A percentile compares a stretch with the other conserved stretches of the same genome.
phyloP scores from a whole-genome alignment of 768 basidiomycete genomes.

The Glaciozyma martinii region DNA sequence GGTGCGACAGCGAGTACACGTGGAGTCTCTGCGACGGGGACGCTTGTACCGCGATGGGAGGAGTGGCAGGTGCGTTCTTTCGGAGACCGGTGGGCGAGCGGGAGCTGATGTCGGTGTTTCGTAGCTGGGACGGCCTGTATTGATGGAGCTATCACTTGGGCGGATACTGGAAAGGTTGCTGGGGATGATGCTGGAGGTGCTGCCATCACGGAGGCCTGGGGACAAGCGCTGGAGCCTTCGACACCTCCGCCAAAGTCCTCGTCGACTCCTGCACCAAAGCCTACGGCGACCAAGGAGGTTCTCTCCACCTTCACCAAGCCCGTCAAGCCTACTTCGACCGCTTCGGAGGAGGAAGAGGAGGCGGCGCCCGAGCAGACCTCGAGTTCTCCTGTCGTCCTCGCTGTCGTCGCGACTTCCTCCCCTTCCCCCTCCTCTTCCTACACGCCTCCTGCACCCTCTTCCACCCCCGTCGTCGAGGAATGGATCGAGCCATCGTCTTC shows the following conservation, averaged over 20 bases:
- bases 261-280: no score
- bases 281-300: no score
- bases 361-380: not conserved
- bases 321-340: not conserved
- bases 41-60: slow-evolving; percentile 26
- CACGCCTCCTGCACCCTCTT: no score
- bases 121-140: slow-evolving; percentile 24
- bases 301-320: no score
- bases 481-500: not conserved
- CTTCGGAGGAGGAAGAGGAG: not conserved
- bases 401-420: not conserved
- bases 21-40: slow-evolving; percentile 23
- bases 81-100: not conserved
- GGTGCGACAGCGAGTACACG: slow-evolving; percentile 15
- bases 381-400: not conserved
- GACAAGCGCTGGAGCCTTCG: no score
- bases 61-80: slow-evolving; percentile 15
- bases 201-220: no score
- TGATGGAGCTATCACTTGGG: slow-evolving; percentile 28
- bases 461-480: not conserved
- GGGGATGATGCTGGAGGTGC: slow-evolving; percentile 2
- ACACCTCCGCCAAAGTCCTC: no score
- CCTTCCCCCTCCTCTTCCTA: not conserved
- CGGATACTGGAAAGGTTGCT: slow-evolving; percentile 8
- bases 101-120: not conserved